Base-by-base conservation (phyloP, 305 asterid genomes). In the Fraxinus latifolia region DNA sequence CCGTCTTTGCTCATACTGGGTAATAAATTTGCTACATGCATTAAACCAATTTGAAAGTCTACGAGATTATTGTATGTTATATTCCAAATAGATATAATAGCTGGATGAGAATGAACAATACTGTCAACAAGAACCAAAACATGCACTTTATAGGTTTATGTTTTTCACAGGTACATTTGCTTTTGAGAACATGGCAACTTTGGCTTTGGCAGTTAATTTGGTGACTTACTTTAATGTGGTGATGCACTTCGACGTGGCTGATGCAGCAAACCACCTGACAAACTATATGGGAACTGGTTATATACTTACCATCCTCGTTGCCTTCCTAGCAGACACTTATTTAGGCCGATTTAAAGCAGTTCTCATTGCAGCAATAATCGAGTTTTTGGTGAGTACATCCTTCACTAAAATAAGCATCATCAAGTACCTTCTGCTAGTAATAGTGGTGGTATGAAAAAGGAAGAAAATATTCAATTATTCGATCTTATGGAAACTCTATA, bases 291-390 rank as follows among this genome's bases (percentile, higher is more conserved):
- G 94, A 62, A 84, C 93, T 8, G 85, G 87, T 83, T 91, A 93
- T 87, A 85, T 93, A 31, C 83, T 93, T 14, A 89, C 96, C 84
- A 85, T 93, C 79, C 32, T 90, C 1, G 83, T 88, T 0, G 97
- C 95, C 32, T 78, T 89, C 85, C 79, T 93, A 32, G 98, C 98
- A 2, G 97, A 93, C 71, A 85, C 97, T 25, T 90, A 89, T 62
- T 78, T 89, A 75, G 98, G 98, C 77, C 78, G 96, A 84, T 93
- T 87, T 81, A 88, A 77, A 79, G 85, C 93, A 3, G 85, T 89
- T 74, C 89, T 93, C n/a, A 1, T 89, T 0, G 84, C 89, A 14
- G 80, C 89, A 72, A 76, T 84, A 55, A 81, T 90, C 44, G 97
- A 92, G 87, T 87, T 90, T 79, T 70, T 92, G 83, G 98, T 91